Percentiles rank a stretch among this genome's conserved stretches.
These are phyloP conservation scores for Knufia petricola DNA, from an alignment of 2,329 filamentous ascomycete genomes.

Conservation along the genomic window DNA sequence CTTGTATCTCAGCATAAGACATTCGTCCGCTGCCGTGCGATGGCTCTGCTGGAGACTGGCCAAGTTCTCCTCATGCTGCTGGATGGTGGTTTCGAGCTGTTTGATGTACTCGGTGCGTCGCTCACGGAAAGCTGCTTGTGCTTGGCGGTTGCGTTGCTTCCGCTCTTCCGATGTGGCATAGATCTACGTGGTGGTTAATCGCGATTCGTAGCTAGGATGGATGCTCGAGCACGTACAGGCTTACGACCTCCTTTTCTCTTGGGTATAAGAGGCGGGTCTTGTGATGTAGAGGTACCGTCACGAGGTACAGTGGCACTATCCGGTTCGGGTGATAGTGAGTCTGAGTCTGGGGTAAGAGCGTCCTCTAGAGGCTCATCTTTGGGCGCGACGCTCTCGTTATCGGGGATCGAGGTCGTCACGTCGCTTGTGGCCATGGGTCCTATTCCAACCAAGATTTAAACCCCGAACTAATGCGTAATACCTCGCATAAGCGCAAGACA, in stretches of 20 bases:
- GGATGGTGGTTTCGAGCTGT: conserved; percentile 94
- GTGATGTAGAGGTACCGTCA: conserved; percentile 17
- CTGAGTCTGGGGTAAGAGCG: conserved; percentile 35
- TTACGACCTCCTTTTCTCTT: conserved; percentile 98
- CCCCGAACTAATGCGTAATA: conserved; percentile 21
- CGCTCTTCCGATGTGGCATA: conserved; percentile 98
- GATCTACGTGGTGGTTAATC: conserved; percentile 44
- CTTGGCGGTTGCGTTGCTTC: conserved; percentile 94
- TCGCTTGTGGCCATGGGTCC: conserved; percentile 36
- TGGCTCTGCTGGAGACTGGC: conserved; percentile 90
- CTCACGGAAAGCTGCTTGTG: conserved; percentile 93
- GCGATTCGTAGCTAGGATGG: conserved; percentile 26
- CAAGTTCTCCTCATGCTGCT: conserved; percentile 88
- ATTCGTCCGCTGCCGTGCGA: conserved; percentile 89
- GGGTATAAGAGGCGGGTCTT: conserved; percentile 46
- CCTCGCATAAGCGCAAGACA: conserved; percentile 22
- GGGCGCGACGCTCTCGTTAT: conserved; percentile 32
- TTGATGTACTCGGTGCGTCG: conserved; percentile 98
- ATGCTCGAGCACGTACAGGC: conserved; percentile 60
- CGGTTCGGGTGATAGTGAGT: conserved; percentile 36
- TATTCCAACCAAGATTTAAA: conserved; percentile 27
- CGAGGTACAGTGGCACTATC: conserved; percentile 30
- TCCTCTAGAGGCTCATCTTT: conserved; percentile 35
- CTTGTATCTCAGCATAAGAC: conserved; percentile 96
- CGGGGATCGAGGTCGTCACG: conserved; percentile 32